These are phyloP conservation scores for Rhodosporidiobolus odoratus DNA, from an alignment of 768 basidiomycete genomes.

Conservation along the genomic window DNA sequence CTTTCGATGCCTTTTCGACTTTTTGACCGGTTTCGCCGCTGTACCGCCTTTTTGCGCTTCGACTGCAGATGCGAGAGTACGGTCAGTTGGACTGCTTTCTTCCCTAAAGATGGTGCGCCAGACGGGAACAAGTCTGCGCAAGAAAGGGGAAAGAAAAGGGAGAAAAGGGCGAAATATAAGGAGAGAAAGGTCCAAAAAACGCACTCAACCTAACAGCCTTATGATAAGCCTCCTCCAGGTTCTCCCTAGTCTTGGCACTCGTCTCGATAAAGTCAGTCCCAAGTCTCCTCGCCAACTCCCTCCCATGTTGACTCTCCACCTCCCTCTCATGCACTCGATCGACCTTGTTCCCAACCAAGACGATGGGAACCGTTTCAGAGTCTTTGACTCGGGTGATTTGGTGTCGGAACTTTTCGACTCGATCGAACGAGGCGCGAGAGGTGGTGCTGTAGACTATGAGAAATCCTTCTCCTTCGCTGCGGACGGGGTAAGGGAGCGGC, in stretches of 20 bases:
- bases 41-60: slow-evolving; percentile 20
- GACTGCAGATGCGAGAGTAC: slow-evolving; percentile 1
- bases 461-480: slow-evolving; percentile 75
- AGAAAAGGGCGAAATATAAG: no score
- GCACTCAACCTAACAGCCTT: slow-evolving; percentile 57
- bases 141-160: background rate
- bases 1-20: background rate
- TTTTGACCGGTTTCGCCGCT: background rate
- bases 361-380: slow-evolving; percentile 88
- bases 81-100: background rate
- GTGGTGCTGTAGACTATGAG: slow-evolving; percentile 96
- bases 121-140: background rate
- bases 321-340: slow-evolving; percentile 94
- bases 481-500: background rate
- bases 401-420: slow-evolving; percentile 91
- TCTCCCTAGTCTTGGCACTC: slow-evolving; percentile 88
- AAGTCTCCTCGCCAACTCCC: slow-evolving; percentile 69
- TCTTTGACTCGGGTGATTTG: slow-evolving; percentile 92
- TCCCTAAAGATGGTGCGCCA: background rate
- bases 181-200: no score
- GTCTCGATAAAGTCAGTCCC: slow-evolving; percentile 95
- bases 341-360: slow-evolving; percentile 96
- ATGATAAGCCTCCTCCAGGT: slow-evolving; percentile 85
- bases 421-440: slow-evolving; percentile 94
- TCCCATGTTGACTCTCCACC: slow-evolving; percentile 85